Base-by-base conservation (phyloP, 768 basidiomycete genomes). In the Boletus sp. region DNA sequence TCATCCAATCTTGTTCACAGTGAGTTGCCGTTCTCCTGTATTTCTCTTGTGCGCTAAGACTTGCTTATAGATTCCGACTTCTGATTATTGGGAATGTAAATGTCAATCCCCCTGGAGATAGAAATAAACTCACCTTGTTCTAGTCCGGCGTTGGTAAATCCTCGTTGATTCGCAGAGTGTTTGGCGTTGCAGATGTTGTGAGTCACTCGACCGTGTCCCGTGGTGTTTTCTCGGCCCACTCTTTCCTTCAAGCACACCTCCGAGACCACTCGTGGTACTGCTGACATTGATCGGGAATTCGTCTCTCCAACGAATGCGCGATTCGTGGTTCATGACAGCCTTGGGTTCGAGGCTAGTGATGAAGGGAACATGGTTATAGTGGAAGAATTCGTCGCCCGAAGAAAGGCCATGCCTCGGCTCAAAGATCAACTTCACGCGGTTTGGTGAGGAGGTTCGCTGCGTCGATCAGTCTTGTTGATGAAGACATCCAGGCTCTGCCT, bases 251-350 rank as follows among this genome's bases (percentile, higher is more conserved):
- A 59, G 50, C 34, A 46, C 14, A 7, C 34, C n/a, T 63, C 61
- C 2, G 17, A 38, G 5, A 44, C 0, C 15, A 3, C 0, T 19
- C 61, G 61, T 21, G 57, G 62, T 14, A 7, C 0, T 15, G 50
- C 57, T 19, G 5, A 64, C 11, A 63, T 62, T n/a, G 35, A 59
- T 8, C 37, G 4, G 6, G 60, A 63, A 39, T 61, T 63, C 38
- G 5, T 32, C 15, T 63, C 60, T n/a, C 27, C 49, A 10, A 42
- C n/a, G 25, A 62, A 62, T 35, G 27, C 49, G 6, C 52, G 56
- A 46, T 50, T 62, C 14, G 60, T 62, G 15, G 46, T 63, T 21
- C 60, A 62, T 11, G 60, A 61, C 7, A 61, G 60, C 40, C 55
- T 62, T 5, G 59, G 60, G 1, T 60, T 60, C 15, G 60, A 63